phyloP scores from a whole-genome alignment of 495 filamentous ascomycete genomes.

The Tetracladium setigerum region DNA sequence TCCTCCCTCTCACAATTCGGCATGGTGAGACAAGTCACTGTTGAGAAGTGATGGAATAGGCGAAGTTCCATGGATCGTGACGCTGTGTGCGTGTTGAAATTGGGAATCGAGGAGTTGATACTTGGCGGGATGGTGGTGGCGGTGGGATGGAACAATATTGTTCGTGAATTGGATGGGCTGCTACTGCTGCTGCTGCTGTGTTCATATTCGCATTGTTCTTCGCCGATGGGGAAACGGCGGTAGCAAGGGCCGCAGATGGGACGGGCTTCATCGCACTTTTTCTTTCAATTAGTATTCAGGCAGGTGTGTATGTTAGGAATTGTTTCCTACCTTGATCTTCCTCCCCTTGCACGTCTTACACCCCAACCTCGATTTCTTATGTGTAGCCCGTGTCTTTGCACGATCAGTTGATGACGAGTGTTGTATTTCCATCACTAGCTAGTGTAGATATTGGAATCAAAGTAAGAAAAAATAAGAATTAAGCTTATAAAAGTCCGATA shows the following conservation, averaged over 20 bases:
- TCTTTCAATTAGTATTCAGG: not conserved
- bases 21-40: slow-evolving; percentile 5
- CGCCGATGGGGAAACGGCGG: slow-evolving; percentile 1
- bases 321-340: not conserved
- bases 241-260: slow-evolving; percentile 3
- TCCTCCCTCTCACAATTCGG: not conserved
- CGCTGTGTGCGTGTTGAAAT: no score
- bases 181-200: not conserved
- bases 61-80: slow-evolving; percentile 2
- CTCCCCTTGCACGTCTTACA: slow-evolving; percentile 4
- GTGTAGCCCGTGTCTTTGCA: not conserved
- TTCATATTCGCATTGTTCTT: slow-evolving; percentile 2
- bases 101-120: not conserved
- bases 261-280: slow-evolving; percentile 1
- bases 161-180: not conserved
- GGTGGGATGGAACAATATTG: not conserved
- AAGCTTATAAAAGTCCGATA: no score
- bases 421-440: slow-evolving; percentile 4
- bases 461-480: no score
- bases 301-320: not conserved
- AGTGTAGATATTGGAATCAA: no score
- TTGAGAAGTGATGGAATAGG: slow-evolving; percentile 4
- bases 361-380: slow-evolving; percentile 1
- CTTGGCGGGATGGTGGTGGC: not conserved
- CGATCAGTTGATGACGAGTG: not conserved